These are phyloP conservation scores for Kwoniella europaea DNA, from an alignment of 768 basidiomycete genomes.

Conservation along the genomic window DNA sequence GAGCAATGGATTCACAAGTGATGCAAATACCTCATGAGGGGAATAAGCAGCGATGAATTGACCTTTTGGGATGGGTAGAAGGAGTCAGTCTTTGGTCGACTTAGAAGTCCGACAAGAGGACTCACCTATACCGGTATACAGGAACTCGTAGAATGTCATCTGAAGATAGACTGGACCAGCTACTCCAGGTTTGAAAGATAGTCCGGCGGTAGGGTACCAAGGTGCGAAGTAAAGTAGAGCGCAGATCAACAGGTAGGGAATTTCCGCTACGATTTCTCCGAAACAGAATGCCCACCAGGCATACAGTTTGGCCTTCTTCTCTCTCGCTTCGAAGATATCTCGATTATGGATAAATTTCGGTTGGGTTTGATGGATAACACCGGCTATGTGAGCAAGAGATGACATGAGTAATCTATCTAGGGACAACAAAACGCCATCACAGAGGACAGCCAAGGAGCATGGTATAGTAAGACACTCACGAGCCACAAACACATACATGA, in stretches of 20 bases:
- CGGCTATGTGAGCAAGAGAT: conserved; percentile 60
- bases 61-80: conserved; percentile 5
- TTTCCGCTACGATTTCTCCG: conserved; percentile 47
- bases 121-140: conserved; percentile 54
- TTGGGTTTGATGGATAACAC: conserved; percentile 77
- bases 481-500: conserved; percentile 52
- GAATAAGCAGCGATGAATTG: conserved; percentile 55
- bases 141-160: conserved; percentile 55
- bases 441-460: too few species aligned
- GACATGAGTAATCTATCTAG: too few species aligned
- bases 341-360: conserved; percentile 78
- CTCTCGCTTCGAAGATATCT: conserved; percentile 54
- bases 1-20: conserved; percentile 52
- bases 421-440: too few species aligned
- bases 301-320: conserved; percentile 50
- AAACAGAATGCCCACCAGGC: conserved; percentile 48
- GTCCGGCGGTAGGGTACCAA: conserved; percentile 51
- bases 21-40: conserved; percentile 50
- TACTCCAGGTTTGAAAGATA: conserved; percentile 43
- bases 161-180: conserved; percentile 54
- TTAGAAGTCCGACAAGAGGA: not conserved
- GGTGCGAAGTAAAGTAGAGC: conserved; percentile 50
- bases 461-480: conserved; percentile 12
- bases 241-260: conserved; percentile 46
- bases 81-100: not conserved